Evolutionary conservation across 352 stramenopile genomes (phyloP).

Genomic region (Globisporangium viniferum): DNA sequence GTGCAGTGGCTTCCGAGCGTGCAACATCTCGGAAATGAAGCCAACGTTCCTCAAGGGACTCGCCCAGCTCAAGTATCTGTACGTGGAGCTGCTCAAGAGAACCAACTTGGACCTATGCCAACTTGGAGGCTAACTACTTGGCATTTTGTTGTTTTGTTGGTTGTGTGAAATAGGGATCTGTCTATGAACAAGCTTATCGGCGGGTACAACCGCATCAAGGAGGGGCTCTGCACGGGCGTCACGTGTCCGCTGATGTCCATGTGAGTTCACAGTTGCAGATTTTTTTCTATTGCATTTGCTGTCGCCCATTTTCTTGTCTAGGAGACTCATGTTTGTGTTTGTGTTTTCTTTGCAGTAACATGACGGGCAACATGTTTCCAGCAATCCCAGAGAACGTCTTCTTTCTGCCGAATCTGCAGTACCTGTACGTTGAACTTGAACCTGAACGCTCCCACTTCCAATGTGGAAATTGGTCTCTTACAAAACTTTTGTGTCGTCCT

Average conservation of each 20-base stretch:
- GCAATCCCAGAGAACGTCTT: slow-evolving; percentile 34
- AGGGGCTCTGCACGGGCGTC: slow-evolving; percentile 46
- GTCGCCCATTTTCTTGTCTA: background rate
- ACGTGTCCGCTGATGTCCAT: slow-evolving; percentile 46
- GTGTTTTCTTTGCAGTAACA: slow-evolving; percentile 25
- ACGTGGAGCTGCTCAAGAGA: background rate
- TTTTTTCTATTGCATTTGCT: background rate
- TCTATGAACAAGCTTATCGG: slow-evolving; percentile 46
- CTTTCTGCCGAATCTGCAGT: slow-evolving; percentile 42
- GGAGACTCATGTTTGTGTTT: background rate
- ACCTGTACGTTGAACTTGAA: slow-evolving; percentile 29
- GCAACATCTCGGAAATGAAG: slow-evolving; percentile 41
- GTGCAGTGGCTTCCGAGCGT: slow-evolving; percentile 31
- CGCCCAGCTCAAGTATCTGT: slow-evolving; percentile 40
- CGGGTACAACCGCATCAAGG: slow-evolving; percentile 42
- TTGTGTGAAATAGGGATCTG: slow-evolving; percentile 22
- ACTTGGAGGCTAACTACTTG: background rate
- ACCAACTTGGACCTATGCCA: background rate
- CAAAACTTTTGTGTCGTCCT: background rate
- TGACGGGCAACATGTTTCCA: slow-evolving; percentile 36
- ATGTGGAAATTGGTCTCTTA: background rate
- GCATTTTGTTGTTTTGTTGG: background rate
- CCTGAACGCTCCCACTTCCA: background rate
- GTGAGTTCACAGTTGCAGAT: background rate
- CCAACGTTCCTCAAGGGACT: slow-evolving; percentile 40